phyloP scores from a whole-genome alignment of 768 basidiomycete species.

The Amanita phalloides region DNA sequence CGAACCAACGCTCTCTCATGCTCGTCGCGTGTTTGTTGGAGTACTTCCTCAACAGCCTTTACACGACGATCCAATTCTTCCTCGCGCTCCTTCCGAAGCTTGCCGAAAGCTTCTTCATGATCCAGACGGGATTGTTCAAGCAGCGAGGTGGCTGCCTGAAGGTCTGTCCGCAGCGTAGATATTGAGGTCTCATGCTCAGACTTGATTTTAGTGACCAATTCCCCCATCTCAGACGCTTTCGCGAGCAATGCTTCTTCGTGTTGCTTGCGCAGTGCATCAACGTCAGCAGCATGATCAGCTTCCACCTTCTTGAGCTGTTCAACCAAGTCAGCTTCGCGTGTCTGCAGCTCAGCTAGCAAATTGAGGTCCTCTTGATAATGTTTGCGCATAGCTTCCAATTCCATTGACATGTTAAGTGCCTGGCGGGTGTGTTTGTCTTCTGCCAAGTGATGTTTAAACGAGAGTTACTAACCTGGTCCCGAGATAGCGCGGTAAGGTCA shows the following conservation, averaged over 20 bases:
- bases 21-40: slow-evolving; percentile 38
- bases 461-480: slow-evolving; percentile 59
- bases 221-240: slow-evolving; percentile 32
- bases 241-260: slow-evolving; percentile 32
- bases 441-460: background rate
- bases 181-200: slow-evolving; percentile 35
- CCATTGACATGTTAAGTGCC: slow-evolving; percentile 82
- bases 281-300: slow-evolving; percentile 32
- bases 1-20: slow-evolving; percentile 43
- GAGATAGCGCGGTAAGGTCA: slow-evolving; percentile 67
- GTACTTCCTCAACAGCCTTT: slow-evolving; percentile 40
- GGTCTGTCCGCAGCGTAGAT: slow-evolving; percentile 28
- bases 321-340: slow-evolving; percentile 46
- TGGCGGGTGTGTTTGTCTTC: slow-evolving; percentile 16
- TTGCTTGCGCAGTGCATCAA: slow-evolving; percentile 38
- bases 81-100: slow-evolving; percentile 42
- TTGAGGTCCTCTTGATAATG: slow-evolving; percentile 44
- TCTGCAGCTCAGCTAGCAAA: slow-evolving; percentile 42
- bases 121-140: slow-evolving; percentile 42
- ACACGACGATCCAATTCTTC: slow-evolving; percentile 41
- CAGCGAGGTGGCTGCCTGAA: slow-evolving; percentile 28
- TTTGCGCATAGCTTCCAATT: slow-evolving; percentile 63
- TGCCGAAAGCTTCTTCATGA: slow-evolving; percentile 51
- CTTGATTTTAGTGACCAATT: slow-evolving; percentile 36
- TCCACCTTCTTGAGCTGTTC: slow-evolving; percentile 40